phyloP scores from a whole-genome alignment of 1,284 basidiomycete species.

The Cutaneotrichosporon cutaneum region DNA sequence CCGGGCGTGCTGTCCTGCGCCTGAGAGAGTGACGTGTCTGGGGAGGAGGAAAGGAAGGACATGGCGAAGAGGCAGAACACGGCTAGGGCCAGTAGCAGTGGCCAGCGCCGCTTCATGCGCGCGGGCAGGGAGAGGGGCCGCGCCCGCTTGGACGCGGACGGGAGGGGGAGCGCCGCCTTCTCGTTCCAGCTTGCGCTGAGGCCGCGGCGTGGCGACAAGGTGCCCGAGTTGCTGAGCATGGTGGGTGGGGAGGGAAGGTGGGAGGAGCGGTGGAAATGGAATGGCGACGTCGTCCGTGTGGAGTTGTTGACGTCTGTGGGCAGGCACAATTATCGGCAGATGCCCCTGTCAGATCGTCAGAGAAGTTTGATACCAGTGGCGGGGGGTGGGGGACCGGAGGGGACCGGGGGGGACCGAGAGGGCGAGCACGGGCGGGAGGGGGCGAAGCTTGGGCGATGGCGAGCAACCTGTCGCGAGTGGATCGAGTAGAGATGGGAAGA shows the following conservation, averaged over 20 bases:
- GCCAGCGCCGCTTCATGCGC: slow-evolving; percentile 1
- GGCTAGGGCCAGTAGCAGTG: not conserved
- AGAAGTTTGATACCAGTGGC: no score
- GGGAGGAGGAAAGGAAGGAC: not conserved
- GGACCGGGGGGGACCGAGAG: no score
- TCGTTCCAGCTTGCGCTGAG: not conserved
- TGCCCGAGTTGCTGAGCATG: slow-evolving; percentile 3
- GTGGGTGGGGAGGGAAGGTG: not conserved
- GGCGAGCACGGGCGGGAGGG: no score
- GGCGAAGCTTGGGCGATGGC: not conserved
- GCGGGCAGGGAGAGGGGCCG: not conserved
- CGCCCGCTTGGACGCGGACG: not conserved
- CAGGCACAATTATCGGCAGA: not conserved
- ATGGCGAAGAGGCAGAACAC: not conserved
- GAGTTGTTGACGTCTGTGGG: not conserved
- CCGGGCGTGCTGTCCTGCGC: not conserved
- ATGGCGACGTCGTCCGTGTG: not conserved
- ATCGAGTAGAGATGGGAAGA: not conserved
- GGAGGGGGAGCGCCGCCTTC: slow-evolving; percentile 4
- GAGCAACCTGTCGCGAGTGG: no score
- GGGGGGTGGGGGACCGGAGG: no score
- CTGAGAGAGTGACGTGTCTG: not conserved
- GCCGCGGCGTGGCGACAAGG: not conserved
- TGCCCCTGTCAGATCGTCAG: no score
- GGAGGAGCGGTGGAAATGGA: not conserved